Conservation (phyloP, 2,329 filamentous ascomycete species). For the Fusarium tricinctum region DNA sequence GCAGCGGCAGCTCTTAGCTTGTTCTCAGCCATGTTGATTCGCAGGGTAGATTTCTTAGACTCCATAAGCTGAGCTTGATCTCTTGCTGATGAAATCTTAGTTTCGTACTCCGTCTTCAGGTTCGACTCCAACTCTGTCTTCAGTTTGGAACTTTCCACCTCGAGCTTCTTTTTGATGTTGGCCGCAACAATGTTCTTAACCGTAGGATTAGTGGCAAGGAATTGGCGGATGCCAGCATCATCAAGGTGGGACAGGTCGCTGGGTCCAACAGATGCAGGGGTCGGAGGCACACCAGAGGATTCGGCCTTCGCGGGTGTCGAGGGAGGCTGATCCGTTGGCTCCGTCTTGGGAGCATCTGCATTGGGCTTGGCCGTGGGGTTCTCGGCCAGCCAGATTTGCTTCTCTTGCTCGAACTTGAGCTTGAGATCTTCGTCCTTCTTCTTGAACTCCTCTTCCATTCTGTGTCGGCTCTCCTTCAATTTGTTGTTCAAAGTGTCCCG, state of each 20-base stretch:
- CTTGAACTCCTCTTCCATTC: slow-evolving; percentile 66
- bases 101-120: slow-evolving; percentile 68
- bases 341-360: slow-evolving; percentile 33
- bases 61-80: slow-evolving; percentile 79
- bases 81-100: slow-evolving; percentile 66
- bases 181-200: slow-evolving; percentile 70
- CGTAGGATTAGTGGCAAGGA: slow-evolving; percentile 69
- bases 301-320: slow-evolving; percentile 60
- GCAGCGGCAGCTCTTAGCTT: slow-evolving; percentile 73
- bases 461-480: slow-evolving; percentile 73
- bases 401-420: slow-evolving; percentile 73
- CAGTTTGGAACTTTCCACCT: slow-evolving; percentile 72
- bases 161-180: slow-evolving; percentile 79
- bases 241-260: slow-evolving; percentile 64
- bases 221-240: slow-evolving; percentile 69
- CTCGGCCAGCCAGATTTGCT: slow-evolving; percentile 72
- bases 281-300: slow-evolving; percentile 53
- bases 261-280: slow-evolving; percentile 53
- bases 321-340: slow-evolving; percentile 41
- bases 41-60: slow-evolving; percentile 79
- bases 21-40: slow-evolving; percentile 84
- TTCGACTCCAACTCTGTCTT: slow-evolving; percentile 65
- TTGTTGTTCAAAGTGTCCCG: slow-evolving; percentile 77
- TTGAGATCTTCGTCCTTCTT: slow-evolving; percentile 68
- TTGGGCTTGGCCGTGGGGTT: slow-evolving; percentile 53